A percentile compares a stretch with the other conserved stretches of the same genome.
phyloP scores from a whole-genome alignment of 176 grass and related monocot genomes.

The Avena insularis region DNA sequence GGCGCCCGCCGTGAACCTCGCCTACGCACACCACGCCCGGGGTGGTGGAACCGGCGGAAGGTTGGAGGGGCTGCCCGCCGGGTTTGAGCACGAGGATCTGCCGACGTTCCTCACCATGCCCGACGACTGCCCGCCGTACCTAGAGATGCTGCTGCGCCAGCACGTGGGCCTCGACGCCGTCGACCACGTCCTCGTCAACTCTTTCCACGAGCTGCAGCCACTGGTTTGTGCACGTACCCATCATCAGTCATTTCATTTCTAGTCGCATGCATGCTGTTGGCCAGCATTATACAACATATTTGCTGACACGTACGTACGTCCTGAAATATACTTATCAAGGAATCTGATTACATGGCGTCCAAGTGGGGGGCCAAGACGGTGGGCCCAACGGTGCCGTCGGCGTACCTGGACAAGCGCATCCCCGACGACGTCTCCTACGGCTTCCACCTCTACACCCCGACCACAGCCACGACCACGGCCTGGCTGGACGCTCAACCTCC shows the following conservation, averaged over 20 bases:
- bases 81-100: background rate
- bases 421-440: constrained; percentile 50
- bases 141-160: constrained; percentile 52
- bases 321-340: background rate
- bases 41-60: background rate
- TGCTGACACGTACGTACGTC: too few species aligned
- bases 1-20: constrained; percentile 47
- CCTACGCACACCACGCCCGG: constrained; percentile 48
- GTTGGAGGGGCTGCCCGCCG: constrained; percentile 33
- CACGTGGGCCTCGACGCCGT: constrained; percentile 46
- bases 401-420: background rate
- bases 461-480: background rate
- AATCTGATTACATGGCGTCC: constrained; percentile 33
- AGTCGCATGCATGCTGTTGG: too few species aligned
- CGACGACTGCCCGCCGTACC: background rate
- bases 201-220: constrained; percentile 66
- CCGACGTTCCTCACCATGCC: constrained; percentile 39
- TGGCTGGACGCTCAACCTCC: constrained; percentile 48
- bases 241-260: too few species aligned
- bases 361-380: constrained; percentile 28
- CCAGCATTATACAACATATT: too few species aligned
- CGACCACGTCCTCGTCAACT: constrained; percentile 68
- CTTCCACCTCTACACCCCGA: constrained; percentile 42
- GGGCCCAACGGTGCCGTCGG: constrained; percentile 35
- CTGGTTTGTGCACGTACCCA: constrained; percentile 14